These are phyloP conservation scores for Porcisia hertigi DNA, from an alignment of 208 protist species.

Conservation along the genomic window DNA sequence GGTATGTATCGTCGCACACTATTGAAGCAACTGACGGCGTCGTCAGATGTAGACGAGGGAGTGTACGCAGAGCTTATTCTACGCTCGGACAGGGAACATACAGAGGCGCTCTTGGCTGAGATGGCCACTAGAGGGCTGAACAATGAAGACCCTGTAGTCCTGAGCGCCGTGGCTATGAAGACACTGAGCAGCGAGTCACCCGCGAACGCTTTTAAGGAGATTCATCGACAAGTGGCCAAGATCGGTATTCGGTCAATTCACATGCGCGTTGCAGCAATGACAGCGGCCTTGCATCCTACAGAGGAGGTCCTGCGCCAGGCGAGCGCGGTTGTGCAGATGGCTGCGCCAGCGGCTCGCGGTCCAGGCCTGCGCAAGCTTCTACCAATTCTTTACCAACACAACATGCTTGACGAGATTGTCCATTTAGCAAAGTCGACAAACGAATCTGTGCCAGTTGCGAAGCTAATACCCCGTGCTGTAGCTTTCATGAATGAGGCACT, in stretches of 20 bases:
- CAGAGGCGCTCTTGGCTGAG: constrained; percentile 54
- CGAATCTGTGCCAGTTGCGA: constrained; percentile 36
- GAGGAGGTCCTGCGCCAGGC: constrained; percentile 41
- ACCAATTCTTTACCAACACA: constrained; percentile 61
- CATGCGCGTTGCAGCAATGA: constrained; percentile 40
- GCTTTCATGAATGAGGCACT: constrained; percentile 84
- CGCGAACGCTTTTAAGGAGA: constrained; percentile 58
- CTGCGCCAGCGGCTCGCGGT: constrained; percentile 24
- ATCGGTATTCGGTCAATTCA: constrained; percentile 65
- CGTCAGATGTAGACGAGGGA: constrained; percentile 68
- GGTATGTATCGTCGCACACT: constrained; percentile 45
- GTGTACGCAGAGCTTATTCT: constrained; percentile 78
- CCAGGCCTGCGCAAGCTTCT: constrained; percentile 53
- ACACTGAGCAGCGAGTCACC: constrained; percentile 52
- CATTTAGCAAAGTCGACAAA: constrained; percentile 57
- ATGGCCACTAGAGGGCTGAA: constrained; percentile 72
- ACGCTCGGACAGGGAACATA: constrained; percentile 46
- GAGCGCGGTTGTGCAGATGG: constrained; percentile 41
- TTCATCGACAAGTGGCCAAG: constrained; percentile 54
- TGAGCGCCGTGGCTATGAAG: constrained; percentile 55
- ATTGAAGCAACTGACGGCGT: constrained; percentile 58
- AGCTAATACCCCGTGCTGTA: constrained; percentile 46
- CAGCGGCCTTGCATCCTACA: constrained; percentile 35
- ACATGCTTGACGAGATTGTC: constrained; percentile 69
- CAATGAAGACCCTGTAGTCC: constrained; percentile 68